These are phyloP conservation scores for Ilex aquifolium DNA, from an alignment of 257 asterid genomes.

Conservation along the genomic window DNA sequence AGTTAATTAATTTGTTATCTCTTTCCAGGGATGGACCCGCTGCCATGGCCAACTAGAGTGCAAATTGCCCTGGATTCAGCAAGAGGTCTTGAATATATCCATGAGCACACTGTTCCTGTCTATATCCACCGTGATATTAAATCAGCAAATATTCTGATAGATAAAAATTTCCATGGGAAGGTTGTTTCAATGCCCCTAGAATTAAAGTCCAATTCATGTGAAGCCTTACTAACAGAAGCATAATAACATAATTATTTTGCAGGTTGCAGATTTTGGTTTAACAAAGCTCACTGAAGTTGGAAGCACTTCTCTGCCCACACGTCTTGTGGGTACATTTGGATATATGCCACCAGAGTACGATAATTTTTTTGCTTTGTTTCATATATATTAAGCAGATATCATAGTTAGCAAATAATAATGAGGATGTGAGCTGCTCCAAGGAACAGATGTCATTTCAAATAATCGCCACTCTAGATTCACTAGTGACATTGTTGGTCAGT, in stretches of 20 bases:
- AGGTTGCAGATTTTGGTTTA: conserved; percentile 98
- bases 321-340: conserved; percentile 95
- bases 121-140: conserved; percentile 96
- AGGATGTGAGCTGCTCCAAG: neutral
- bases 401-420: too few relatives aligned
- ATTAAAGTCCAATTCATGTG: conserved; percentile 12
- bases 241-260: conserved; percentile 12
- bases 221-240: conserved; percentile 13
- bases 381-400: neutral
- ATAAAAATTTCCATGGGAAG: conserved; percentile 82
- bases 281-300: conserved; percentile 92
- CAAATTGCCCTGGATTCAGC: conserved; percentile 98
- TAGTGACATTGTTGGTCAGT: neutral
- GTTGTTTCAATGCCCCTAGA: conserved; percentile 28
- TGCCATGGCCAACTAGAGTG: conserved; percentile 80
- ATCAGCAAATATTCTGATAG: conserved; percentile 89
- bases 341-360: conserved; percentile 99
- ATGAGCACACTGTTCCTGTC: conserved; percentile 95
- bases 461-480: neutral
- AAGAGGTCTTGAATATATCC: conserved; percentile 95
- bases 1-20: conserved; percentile 14
- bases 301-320: conserved; percentile 72
- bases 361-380: too few relatives aligned
- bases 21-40: conserved; percentile 66
- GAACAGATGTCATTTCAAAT: neutral